Base-by-base conservation (phyloP, 306 rosid genomes). In the Begonia masoniana region DNA sequence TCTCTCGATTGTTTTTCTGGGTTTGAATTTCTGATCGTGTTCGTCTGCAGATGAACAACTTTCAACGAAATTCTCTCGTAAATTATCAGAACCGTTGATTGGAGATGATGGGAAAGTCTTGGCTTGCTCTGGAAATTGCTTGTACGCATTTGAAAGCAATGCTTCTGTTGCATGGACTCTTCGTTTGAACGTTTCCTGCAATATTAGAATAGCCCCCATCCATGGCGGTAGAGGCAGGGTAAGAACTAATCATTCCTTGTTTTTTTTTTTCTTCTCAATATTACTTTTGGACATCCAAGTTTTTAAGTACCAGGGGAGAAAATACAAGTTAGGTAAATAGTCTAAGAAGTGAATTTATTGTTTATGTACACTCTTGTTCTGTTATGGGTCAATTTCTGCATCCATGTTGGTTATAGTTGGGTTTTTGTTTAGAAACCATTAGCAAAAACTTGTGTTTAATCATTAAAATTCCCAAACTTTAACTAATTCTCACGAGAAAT, bases 211-310 rank as follows among this genome's bases (percentile, higher is more conserved):
- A 17, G 56, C 84, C 17, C 88, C 95, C 0, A 54, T 81, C 70
- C 72, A 71, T 55, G 96, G 77, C 3, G 85, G 83, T 51, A 56
- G 15, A 56, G 80, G 75, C 16, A 80, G 76, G 91, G 96, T 17
- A 17, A 17, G 19, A 17, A 17, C 19, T 1, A 8, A 10, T 17
- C 61, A 42, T 12, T 16, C 39, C 41, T 0, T 78, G 31, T n/a
- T n/a, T n/a, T n/a, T n/a, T n/a, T n/a, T n/a, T n/a, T n/a, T n/a
- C n/a, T n/a, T n/a, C n/a, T n/a, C n/a, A n/a, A n/a, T n/a, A n/a
- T 2, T 2, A 24, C 4, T 24, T 24, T 24, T 4, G 31, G 4
- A 24, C 4, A 24, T 24, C 4, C 4, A 24, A 24, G 31, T 24
- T 24, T 4, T 24, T 24, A n/a, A n/a, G n/a, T n/a, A n/a, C n/a